Evolutionary conservation across 345 rosid species (phyloP).

Genomic region (Eucalyptus tenuipes): DNA sequence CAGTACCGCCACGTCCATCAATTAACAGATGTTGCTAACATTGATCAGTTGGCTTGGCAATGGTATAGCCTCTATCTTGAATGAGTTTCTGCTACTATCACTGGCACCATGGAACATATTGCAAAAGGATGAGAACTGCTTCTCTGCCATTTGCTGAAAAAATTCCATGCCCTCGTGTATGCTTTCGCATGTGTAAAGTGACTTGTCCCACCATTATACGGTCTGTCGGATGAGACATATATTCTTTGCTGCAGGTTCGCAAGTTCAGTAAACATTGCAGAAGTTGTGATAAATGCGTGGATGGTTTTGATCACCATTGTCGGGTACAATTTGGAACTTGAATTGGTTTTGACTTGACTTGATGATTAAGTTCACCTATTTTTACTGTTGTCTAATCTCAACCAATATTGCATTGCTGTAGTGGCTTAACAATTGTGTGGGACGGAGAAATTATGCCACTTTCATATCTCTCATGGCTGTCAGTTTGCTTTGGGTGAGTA

Average conservation of each 20-base stretch:
- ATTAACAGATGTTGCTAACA: neutral
- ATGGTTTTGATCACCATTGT: constrained; percentile 97
- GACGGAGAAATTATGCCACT: constrained; percentile 76
- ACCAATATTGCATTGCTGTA: constrained; percentile 24
- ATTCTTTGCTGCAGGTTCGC: constrained; percentile 52
- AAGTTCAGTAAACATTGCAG: constrained; percentile 94
- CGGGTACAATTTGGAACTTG: constrained; percentile 39
- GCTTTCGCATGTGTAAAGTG: neutral
- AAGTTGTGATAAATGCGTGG: constrained; percentile 96
- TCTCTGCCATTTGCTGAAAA: neutral
- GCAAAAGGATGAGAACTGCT: neutral
- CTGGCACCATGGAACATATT: neutral
- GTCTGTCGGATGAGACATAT: neutral
- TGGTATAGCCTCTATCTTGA: neutral
- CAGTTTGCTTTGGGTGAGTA: constrained; percentile 88
- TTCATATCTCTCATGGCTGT: constrained; percentile 81
- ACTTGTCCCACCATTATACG: neutral
- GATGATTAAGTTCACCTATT: neutral
- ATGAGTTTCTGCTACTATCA: neutral
- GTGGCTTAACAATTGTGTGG: constrained; percentile 99
- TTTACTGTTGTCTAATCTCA: constrained; percentile 1
- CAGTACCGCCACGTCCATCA: neutral
- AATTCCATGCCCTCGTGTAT: neutral
- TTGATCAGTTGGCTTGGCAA: neutral
- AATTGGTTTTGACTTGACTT: neutral